Conservation (phyloP, 192 early-diverging fungal species). For the Helicostylum pulchrum region DNA sequence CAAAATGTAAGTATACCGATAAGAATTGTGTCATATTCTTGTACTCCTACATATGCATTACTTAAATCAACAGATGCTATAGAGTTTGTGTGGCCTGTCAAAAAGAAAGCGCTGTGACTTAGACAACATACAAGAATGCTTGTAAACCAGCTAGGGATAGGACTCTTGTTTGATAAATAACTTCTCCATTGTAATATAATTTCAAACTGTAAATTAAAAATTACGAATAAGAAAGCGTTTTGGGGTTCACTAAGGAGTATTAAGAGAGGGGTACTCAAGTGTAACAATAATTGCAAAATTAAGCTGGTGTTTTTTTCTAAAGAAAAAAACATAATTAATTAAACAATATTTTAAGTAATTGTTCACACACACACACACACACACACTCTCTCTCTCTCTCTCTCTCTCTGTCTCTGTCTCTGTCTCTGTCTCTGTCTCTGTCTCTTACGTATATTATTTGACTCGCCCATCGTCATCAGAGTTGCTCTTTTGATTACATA, state of each 20-base stretch:
- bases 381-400: too few species aligned
- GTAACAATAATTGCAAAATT: conserved; percentile 36
- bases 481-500: conserved; percentile 28
- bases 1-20: conserved; percentile 69
- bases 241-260: conserved; percentile 61
- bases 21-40: conserved; percentile 53
- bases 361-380: too few species aligned
- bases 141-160: conserved; percentile 17
- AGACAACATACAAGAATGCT: conserved; percentile 34
- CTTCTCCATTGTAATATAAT: conserved; percentile 18
- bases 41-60: conserved; percentile 71
- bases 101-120: conserved; percentile 61
- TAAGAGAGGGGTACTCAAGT: conserved; percentile 52
- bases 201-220: conserved; percentile 53
- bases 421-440: too few species aligned
- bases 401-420: too few species aligned
- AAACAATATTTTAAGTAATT: too few species aligned
- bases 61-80: conserved; percentile 77
- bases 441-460: not conserved
- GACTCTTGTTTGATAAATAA: not conserved
- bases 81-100: conserved; percentile 72
- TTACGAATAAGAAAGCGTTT: conserved; percentile 54
- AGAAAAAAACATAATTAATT: not conserved
- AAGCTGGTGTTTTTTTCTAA: not conserved
- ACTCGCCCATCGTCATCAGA: not conserved